Conservation (phyloP, 2,329 filamentous ascomycete species). For the Curvularia spicifera region DNA sequence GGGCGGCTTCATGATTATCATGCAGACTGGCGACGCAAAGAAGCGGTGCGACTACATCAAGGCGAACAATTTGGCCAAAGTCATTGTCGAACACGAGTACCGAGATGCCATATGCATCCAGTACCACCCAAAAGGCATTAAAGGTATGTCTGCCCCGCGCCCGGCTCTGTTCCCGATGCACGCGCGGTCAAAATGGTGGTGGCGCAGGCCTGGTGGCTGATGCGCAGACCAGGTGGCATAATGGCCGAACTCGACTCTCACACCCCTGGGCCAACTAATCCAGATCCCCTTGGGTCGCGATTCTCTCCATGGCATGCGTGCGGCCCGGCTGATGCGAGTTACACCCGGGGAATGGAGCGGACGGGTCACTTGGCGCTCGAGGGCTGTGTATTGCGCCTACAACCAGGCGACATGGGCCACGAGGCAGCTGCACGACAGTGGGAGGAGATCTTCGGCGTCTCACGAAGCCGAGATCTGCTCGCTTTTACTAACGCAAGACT, state of each 20-base stretch:
- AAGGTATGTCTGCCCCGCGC: conserved; percentile 29
- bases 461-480: conserved; percentile 51
- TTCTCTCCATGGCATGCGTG: conserved; percentile 57
- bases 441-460: conserved; percentile 51
- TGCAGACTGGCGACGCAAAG: conserved; percentile 54
- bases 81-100: conserved; percentile 49
- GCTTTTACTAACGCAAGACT: conserved; percentile 47
- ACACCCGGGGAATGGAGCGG: conserved; percentile 49
- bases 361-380: conserved; percentile 46
- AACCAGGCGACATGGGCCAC: conserved; percentile 46
- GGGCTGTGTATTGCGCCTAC: conserved; percentile 47
- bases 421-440: conserved; percentile 50
- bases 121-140: conserved; percentile 55
- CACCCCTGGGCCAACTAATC: conserved; percentile 39
- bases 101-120: conserved; percentile 49
- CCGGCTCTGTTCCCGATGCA: too few relatives aligned
- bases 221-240: conserved; percentile 45
- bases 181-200: neutral
- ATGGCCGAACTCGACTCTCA: conserved; percentile 56
- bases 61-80: conserved; percentile 41
- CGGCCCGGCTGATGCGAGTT: conserved; percentile 45
- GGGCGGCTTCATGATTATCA: conserved; percentile 58
- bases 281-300: conserved; percentile 46
- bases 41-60: conserved; percentile 50
- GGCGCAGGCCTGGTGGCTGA: conserved; percentile 1